Evolutionary conservation across 1,139 yeast genomes (phyloP), one percentile per base, ranked within the genome.

Genomic region (Yamadazyma mexicana): DNA sequence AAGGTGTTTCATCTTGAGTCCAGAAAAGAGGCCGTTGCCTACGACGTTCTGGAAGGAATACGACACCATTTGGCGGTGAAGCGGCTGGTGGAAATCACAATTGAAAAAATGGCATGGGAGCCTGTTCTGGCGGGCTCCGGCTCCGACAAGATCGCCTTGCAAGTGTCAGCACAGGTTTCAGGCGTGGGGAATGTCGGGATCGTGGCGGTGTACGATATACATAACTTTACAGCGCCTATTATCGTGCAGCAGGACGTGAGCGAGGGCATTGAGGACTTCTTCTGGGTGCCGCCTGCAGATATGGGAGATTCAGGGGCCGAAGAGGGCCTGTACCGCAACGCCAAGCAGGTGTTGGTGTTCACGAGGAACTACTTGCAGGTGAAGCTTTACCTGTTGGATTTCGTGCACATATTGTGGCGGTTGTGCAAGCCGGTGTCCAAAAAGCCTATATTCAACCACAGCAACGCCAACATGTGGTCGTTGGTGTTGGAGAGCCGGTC

Each of bases 271-370:
- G 62, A 56, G 12, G 48, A 48, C 4, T 52, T 70, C 36, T 56
- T 55, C 34, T 71, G 76, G 76, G 54, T 71, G 10, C 61, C 61
- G 0, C 65, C 71, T 0, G 45, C n/a, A n/a, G n/a, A n/a, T n/a
- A n/a, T 52, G 2, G 18, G 10, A 11, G 32, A 10, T 12, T 12
- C 20, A 9, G 33, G 31, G 2, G 45, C 38, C 5, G 34, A 36
- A 10, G 50, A 43, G n/a, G 66, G 70, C 0, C 69, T 67, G 5
- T 67, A 69, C 46, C 17, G 44, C 8, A 67, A 67, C 42, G 52
- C 64, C 24, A 59, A 58, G 30, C 75, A 71, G 40, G 34, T 71
- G 22, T 55, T 64, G 9, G 49, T 70, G 1, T 69, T 59, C 46
- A 56, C 73, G 9, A 54, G 51, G 33, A 42, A 51, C 25, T 42